phyloP scores from a whole-genome alignment of 257 asterid species.

The Hygrophila difformis region DNA sequence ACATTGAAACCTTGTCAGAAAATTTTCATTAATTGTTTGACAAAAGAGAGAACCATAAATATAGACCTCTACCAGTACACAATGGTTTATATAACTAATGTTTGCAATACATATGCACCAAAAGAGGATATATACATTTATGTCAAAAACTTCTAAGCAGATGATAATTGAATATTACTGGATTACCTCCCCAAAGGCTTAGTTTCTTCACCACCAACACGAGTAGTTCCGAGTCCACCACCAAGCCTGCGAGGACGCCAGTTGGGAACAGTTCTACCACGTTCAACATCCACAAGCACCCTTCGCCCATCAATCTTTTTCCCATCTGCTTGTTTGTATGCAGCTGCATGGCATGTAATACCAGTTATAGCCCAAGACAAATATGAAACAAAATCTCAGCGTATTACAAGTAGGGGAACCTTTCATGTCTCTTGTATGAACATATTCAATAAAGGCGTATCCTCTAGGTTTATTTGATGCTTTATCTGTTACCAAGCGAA shows the following conservation, averaged over 20 bases:
- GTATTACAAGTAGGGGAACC: slow-evolving; percentile 29
- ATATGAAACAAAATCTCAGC: background rate
- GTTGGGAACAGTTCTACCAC: slow-evolving; percentile 98
- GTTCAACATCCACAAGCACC: slow-evolving; percentile 98
- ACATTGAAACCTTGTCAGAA: no score
- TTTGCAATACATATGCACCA: no score
- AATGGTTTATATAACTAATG: no score
- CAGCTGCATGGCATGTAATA: slow-evolving; percentile 52
- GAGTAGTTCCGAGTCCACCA: slow-evolving; percentile 97
- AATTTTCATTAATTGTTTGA: no score
- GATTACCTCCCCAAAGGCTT: slow-evolving; percentile 55
- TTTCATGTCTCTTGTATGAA: slow-evolving; percentile 94
- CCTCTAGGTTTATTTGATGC: slow-evolving; percentile 83
- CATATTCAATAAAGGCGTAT: slow-evolving; percentile 85
- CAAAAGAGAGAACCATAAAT: no score
- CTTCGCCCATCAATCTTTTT: slow-evolving; percentile 88
- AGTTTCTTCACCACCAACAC: slow-evolving; percentile 78
- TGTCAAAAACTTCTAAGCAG: no score
- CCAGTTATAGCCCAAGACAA: slow-evolving; percentile 11
- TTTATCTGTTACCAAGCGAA: slow-evolving; percentile 69
- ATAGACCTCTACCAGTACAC: no score
- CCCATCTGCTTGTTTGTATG: slow-evolving; percentile 98
- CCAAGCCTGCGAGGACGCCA: slow-evolving; percentile 99
- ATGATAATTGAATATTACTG: no score
- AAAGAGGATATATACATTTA: no score